Conservation (phyloP, 1,284 basidiomycete genomes). For the Moesziomyces sp. region DNA sequence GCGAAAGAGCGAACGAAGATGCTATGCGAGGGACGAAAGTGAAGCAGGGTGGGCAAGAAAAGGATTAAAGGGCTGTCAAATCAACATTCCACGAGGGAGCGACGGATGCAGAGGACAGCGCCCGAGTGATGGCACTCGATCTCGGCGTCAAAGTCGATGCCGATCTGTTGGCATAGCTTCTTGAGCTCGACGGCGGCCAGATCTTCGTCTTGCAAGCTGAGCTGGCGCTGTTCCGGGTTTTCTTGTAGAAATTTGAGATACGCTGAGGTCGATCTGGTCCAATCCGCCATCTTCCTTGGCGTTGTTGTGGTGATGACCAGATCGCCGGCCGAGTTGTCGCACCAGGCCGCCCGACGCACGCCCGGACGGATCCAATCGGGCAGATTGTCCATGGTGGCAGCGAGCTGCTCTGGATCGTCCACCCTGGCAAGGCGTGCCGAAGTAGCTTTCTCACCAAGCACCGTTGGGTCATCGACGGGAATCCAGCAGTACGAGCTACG, state of each 20-base stretch:
- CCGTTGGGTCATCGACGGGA: constrained; percentile 40
- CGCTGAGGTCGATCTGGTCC: constrained; percentile 35
- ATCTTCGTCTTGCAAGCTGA: constrained; percentile 38
- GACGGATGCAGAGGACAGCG: constrained; percentile 30
- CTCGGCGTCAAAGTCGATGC: constrained; percentile 31
- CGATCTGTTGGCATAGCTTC: constrained; percentile 28
- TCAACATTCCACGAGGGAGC: constrained; percentile 14
- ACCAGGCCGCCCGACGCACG: constrained; percentile 26
- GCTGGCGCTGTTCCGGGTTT: constrained; percentile 28
- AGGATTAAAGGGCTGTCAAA: not conserved
- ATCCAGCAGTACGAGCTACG: constrained; percentile 34
- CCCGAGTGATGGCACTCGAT: constrained; percentile 46
- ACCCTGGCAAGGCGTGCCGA: constrained; percentile 16
- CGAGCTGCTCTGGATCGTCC: constrained; percentile 21
- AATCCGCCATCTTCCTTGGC: constrained; percentile 41
- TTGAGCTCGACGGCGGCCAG: constrained; percentile 34
- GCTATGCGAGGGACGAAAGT: not conserved
- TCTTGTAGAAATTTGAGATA: constrained; percentile 37
- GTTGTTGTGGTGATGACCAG: constrained; percentile 36
- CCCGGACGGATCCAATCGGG: constrained; percentile 28
- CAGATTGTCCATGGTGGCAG: constrained; percentile 10
- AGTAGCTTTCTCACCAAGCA: constrained; percentile 30
- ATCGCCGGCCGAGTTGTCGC: constrained; percentile 37
- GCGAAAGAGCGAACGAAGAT: not conserved
- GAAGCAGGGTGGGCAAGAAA: not conserved